Conservation (phyloP, 2,329 filamentous ascomycete genomes). For the Dothistroma pini region DNA sequence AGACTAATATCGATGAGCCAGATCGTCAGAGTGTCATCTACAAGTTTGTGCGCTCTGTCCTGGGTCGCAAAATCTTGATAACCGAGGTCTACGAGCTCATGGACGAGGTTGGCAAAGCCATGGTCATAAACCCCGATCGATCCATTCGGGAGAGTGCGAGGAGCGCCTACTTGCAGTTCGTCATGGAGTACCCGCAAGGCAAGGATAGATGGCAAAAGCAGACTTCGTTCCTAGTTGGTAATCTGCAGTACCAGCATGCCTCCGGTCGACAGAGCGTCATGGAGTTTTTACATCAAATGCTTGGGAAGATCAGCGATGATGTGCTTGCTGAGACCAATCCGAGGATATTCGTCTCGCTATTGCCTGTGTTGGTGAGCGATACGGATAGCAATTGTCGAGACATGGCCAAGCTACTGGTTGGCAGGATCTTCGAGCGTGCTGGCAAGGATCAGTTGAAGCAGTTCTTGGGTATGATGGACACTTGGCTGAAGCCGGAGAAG, state of each 20-base stretch:
- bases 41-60: constrained; percentile 83
- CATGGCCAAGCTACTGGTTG: constrained; percentile 74
- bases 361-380: constrained; percentile 84
- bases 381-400: constrained; percentile 80
- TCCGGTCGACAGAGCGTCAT: constrained; percentile 89
- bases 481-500: constrained; percentile 71
- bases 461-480: constrained; percentile 66
- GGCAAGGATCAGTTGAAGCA: constrained; percentile 67
- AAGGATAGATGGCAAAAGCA: constrained; percentile 87
- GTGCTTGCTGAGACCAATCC: constrained; percentile 77
- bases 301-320: constrained; percentile 78
- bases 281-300: constrained; percentile 82
- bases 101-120: constrained; percentile 83
- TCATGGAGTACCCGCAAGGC: constrained; percentile 90
- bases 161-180: constrained; percentile 88
- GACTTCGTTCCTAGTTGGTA: constrained; percentile 81
- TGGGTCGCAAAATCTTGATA: constrained; percentile 81
- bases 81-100: constrained; percentile 86
- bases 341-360: constrained; percentile 79
- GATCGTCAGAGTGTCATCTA: constrained; percentile 91
- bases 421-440: constrained; percentile 73
- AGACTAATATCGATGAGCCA: constrained; percentile 87
- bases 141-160: constrained; percentile 82
- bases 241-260: constrained; percentile 84
- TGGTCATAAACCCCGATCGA: constrained; percentile 93